These are phyloP conservation scores for Arachis monticola DNA, from an alignment of 331 rosid species.

Conservation along the genomic window DNA sequence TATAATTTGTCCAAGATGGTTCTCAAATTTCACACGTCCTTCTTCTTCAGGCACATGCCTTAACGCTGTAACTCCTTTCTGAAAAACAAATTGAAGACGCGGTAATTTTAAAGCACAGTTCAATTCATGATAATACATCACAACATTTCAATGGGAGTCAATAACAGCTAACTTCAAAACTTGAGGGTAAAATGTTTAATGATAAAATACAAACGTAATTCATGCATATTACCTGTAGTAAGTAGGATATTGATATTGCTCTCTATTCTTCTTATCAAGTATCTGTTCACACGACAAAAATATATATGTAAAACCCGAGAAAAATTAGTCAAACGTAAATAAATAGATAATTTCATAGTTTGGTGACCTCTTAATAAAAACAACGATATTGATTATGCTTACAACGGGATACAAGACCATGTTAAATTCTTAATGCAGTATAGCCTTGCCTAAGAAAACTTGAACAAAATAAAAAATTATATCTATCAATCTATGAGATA, in stretches of 20 bases:
- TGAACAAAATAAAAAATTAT: too few species aligned
- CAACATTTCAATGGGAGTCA: constrained; percentile 8
- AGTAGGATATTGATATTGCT: constrained; percentile 38
- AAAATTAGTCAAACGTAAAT: constrained; percentile 9
- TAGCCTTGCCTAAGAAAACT: too few species aligned
- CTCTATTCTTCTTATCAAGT: constrained; percentile 33
- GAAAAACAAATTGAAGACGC: constrained; percentile 27
- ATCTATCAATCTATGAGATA: too few species aligned
- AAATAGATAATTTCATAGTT: too few species aligned
- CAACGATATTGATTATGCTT: too few species aligned
- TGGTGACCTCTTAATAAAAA: too few species aligned
- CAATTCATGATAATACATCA: not conserved
- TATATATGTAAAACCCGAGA: constrained; percentile 14
- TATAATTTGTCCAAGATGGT: constrained; percentile 34
- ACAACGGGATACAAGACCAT: too few species aligned
- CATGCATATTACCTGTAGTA: constrained; percentile 47
- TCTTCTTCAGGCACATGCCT: constrained; percentile 28
- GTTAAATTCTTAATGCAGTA: too few species aligned
- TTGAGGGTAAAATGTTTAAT: not conserved
- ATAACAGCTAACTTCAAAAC: constrained; percentile 1
- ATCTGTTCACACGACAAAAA: constrained; percentile 47
- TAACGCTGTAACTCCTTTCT: constrained; percentile 47
- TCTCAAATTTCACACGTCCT: constrained; percentile 29
- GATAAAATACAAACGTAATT: constrained; percentile 8
- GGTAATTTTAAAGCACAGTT: not conserved